These are phyloP conservation scores for Pittosporum tobira DNA, from an alignment of 129 eudicot genomes.

Conservation along the genomic window DNA sequence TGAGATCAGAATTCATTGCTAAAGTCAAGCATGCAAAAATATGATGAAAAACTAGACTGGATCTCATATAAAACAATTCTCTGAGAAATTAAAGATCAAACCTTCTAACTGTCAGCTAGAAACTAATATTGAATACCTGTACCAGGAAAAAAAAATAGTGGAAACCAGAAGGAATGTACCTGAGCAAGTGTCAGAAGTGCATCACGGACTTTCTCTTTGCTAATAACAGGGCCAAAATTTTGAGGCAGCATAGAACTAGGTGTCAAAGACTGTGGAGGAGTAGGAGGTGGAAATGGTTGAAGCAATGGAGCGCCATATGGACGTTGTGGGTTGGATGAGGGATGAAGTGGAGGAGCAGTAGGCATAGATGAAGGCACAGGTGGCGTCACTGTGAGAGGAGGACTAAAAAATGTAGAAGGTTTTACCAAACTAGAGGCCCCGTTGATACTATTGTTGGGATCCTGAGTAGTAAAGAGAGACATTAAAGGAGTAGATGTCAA, in stretches of 20 bases:
- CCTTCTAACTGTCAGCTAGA: too few relatives aligned
- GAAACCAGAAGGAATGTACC: conserved; percentile 31
- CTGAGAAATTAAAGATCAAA: too few relatives aligned
- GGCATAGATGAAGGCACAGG: conserved; percentile 31
- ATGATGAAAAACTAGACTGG: too few relatives aligned
- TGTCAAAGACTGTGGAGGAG: conserved; percentile 62
- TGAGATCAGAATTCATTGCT: too few relatives aligned
- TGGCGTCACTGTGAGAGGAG: conserved; percentile 23
- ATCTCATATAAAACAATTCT: too few relatives aligned
- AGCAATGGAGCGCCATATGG: conserved; percentile 47
- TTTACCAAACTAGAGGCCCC: conserved; percentile 30
- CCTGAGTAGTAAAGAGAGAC: conserved; percentile 7
- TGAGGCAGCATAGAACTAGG: conserved; percentile 35
- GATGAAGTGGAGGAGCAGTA: conserved; percentile 34
- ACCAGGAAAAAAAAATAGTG: too few relatives aligned
- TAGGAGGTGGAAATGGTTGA: conserved; percentile 73
- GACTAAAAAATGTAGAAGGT: conserved; percentile 38
- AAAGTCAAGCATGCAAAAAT: too few relatives aligned
- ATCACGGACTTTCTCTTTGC: conserved; percentile 63
- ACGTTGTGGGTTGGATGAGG: conserved; percentile 32
- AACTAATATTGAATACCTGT: too few relatives aligned
- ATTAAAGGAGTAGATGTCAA: conserved; percentile 29
- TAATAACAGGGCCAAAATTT: conserved; percentile 33
- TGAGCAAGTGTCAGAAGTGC: conserved; percentile 67
- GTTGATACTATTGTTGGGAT: conserved; percentile 11